Percentiles rank a stretch among this genome's conserved stretches.
phyloP scores from a whole-genome alignment of 768 basidiomycete genomes.

The Steccherinum ochraceum region DNA sequence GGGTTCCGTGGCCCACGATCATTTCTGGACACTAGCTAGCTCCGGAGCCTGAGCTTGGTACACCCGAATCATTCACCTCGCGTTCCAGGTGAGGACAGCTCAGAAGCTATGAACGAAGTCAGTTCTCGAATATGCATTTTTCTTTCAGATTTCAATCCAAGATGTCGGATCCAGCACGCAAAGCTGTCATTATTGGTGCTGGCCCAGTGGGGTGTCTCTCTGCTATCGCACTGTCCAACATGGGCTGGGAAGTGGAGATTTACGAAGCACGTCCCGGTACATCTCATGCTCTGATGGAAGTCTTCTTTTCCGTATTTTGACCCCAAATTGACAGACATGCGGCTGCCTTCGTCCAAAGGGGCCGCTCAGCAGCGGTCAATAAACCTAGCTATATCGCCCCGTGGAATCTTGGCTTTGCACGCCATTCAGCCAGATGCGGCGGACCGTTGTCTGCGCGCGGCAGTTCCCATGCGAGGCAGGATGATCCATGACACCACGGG shows the following conservation, averaged over 20 bases:
- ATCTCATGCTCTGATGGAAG: conserved; percentile 16
- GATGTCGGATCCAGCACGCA: conserved; percentile 21
- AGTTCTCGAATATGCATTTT: not conserved
- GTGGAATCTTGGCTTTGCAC: conserved; percentile 84
- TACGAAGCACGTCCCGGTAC: conserved; percentile 78
- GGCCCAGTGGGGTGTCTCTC: conserved; percentile 94
- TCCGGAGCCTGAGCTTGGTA: no score
- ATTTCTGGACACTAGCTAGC: no score
- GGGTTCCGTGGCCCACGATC: no score
- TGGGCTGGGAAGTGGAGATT: conserved; percentile 79
- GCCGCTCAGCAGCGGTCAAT: conserved; percentile 79
- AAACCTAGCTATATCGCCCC: conserved; percentile 91
- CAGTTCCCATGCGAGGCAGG: conserved; percentile 91
- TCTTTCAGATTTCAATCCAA: not conserved
- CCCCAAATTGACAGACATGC: conserved; percentile 47
- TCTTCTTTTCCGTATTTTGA: conserved; percentile 5
- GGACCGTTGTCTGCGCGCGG: conserved; percentile 63
- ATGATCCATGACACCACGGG: conserved; percentile 86
- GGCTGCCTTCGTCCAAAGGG: conserved; percentile 62
- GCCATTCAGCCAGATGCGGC: conserved; percentile 70
- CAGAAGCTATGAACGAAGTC: not conserved
- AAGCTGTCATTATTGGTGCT: conserved; percentile 73
- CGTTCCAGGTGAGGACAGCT: not conserved
- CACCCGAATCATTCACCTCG: no score
- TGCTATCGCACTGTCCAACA: conserved; percentile 78